phyloP scores from a whole-genome alignment of 768 basidiomycete species.

The Ramaria sp. region DNA sequence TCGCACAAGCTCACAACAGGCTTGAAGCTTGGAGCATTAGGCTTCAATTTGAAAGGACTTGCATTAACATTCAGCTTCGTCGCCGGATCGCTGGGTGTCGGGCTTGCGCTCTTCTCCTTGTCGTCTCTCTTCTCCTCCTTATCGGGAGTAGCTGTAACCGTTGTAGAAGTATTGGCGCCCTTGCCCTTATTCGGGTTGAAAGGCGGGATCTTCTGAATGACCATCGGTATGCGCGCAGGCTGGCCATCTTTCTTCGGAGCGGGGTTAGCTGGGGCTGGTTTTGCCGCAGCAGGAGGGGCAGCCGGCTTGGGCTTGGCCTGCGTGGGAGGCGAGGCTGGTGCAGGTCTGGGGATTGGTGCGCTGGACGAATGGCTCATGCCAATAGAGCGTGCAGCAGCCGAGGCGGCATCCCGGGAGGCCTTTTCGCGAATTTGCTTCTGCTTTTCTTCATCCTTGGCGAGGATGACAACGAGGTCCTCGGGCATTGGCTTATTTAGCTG shows the following conservation, averaged over 20 bases:
- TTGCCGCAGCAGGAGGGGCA: constrained; percentile 28
- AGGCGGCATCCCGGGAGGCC: constrained; percentile 54
- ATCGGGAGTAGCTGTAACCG: background rate
- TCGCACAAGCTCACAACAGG: constrained; percentile 30
- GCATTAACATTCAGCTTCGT: constrained; percentile 77
- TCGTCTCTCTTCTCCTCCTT: constrained; percentile 16
- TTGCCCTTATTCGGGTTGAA: constrained; percentile 56
- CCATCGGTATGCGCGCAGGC: constrained; percentile 43
- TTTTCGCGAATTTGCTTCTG: constrained; percentile 77
- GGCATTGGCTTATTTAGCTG: constrained; percentile 93
- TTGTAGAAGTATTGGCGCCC: background rate
- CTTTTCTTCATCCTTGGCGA: constrained; percentile 90
- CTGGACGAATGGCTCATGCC: background rate
- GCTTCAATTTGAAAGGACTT: constrained; percentile 83
- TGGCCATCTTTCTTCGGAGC: constrained; percentile 2
- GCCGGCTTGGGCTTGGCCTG: constrained; percentile 19
- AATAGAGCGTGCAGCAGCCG: constrained; percentile 59
- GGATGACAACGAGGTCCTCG: constrained; percentile 83
- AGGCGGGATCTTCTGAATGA: constrained; percentile 84
- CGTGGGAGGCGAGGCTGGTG: constrained; percentile 7
- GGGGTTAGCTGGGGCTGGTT: constrained; percentile 20
- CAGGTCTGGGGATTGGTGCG: constrained; percentile 12
- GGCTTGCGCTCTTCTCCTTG: constrained; percentile 15
- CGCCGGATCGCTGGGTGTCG: constrained; percentile 17
- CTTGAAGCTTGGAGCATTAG: constrained; percentile 67